Evolutionary conservation across 2,329 filamentous ascomycete species (phyloP), one percentile per base, ranked within the genome.

Genomic region (Tolypocladium amazonense): DNA sequence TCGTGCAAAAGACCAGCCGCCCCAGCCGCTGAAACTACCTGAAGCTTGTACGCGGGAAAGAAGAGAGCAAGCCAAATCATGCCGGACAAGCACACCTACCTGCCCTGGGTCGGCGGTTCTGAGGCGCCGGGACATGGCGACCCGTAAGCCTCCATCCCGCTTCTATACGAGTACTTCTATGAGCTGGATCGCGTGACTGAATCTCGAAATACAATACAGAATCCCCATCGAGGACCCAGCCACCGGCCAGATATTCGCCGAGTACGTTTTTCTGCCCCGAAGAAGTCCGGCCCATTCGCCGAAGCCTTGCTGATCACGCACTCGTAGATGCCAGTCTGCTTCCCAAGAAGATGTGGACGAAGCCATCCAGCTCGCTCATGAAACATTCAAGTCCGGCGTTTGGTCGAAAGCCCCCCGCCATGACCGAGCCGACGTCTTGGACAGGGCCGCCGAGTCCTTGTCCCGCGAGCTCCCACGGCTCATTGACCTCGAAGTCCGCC

Each of bases 321-420:
- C 33, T 15, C 56, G 3, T 35, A 71, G 69, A 56, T 70, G 65
- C n/a, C 67, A 70, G 45, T 66, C 68, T 7, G 70, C 70, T 11
- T 71, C 69, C 3, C 50, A 60, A 1, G 53, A 63, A 20, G 72
- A 74, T 50, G 65, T 72, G 15, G 65, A 71, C 15, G 62, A 59
- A 0, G 67, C 69, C 18, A 62, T 73, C n/a, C 59, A 66, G 14
- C 45, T 64, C 20, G 89, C 89, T 25, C 81, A 87, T 50, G 79
- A 80, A 57, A 86, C 87, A 1, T 83, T 92, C 72, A 83, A 85
- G 62, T 79, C 85, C 56, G 81, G 85, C 12, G 77, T 80, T 39
- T 92, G 89, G 89, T 84, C 85, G 3, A 78, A 73, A 58, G 76
- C 78, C 2, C 75, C 85, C 3, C 77, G 82, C 20, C 80, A 86